These are phyloP conservation scores for Forsythia suspensa DNA, from an alignment of 257 asterid genomes.

Conservation along the genomic window DNA sequence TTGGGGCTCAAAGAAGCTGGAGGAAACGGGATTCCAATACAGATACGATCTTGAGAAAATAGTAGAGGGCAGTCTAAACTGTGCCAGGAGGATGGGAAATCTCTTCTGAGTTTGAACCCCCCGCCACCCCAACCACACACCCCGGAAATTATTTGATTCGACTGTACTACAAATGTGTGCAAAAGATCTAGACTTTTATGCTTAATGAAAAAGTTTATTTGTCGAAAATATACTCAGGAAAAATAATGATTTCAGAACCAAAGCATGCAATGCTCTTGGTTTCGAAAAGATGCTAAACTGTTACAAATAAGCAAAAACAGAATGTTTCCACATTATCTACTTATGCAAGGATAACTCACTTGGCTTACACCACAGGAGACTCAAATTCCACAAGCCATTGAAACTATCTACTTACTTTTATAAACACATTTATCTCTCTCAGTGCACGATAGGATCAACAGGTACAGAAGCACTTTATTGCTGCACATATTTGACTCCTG, in stretches of 20 bases:
- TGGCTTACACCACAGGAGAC: not conserved
- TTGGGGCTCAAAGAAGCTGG: conserved; percentile 56
- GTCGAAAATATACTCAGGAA: not conserved
- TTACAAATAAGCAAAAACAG: not conserved
- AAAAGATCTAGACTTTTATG: not conserved
- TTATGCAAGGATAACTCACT: conserved; percentile 17
- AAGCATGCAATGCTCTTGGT: not conserved
- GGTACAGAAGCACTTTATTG: not conserved
- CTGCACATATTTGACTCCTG: not conserved
- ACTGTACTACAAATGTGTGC: not conserved
- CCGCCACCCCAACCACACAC: not conserved
- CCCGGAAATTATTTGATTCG: not conserved
- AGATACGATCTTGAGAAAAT: conserved; percentile 32
- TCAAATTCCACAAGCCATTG: not conserved
- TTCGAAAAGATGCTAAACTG: not conserved
- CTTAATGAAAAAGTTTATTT: not conserved
- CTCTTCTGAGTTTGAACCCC: not conserved
- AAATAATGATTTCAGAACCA: not conserved
- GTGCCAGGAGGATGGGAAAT: conserved; percentile 33
- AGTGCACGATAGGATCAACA: conserved; percentile 31
- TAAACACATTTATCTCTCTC: conserved; percentile 21
- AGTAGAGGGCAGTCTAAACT: conserved; percentile 32
- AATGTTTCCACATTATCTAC: not conserved
- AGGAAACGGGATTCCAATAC: conserved; percentile 52
- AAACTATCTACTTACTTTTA: conserved; percentile 8